These are phyloP conservation scores for Fagus crenata DNA, from an alignment of 306 rosid species.

Conservation along the genomic window DNA sequence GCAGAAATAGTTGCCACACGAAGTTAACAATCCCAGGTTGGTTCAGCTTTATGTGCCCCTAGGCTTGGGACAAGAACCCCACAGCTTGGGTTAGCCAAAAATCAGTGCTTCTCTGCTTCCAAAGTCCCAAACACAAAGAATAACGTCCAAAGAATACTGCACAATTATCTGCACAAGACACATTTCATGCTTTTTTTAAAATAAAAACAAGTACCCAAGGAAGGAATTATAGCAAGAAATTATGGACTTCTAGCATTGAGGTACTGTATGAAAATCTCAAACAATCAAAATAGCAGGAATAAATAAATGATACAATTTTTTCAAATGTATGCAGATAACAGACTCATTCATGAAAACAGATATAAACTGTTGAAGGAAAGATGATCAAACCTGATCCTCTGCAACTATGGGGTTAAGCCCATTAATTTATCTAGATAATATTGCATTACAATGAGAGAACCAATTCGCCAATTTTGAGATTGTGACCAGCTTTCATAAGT, in stretches of 20 bases:
- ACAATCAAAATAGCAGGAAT: background rate
- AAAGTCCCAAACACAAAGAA: background rate
- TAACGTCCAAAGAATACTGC: background rate
- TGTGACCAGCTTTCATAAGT: background rate
- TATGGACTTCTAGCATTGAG: background rate
- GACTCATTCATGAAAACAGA: background rate
- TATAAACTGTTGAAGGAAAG: background rate
- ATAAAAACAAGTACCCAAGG: background rate
- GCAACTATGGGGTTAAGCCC: background rate
- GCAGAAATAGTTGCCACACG: background rate
- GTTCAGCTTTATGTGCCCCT: background rate
- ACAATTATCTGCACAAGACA: slow-evolving; percentile 6
- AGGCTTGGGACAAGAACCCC: background rate
- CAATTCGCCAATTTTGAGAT: background rate
- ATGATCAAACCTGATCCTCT: background rate
- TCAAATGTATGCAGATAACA: background rate
- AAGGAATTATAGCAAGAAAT: slow-evolving; percentile 4
- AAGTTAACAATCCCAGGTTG: background rate
- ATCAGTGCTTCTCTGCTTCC: background rate
- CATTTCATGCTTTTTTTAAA: background rate
- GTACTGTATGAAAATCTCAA: background rate
- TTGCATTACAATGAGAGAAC: background rate
- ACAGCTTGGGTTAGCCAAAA: background rate
- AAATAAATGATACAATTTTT: background rate
- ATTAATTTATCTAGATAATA: background rate